Evolutionary conservation across 805 yeast species (phyloP).

Genomic region (Blastobotrys parvus): DNA sequence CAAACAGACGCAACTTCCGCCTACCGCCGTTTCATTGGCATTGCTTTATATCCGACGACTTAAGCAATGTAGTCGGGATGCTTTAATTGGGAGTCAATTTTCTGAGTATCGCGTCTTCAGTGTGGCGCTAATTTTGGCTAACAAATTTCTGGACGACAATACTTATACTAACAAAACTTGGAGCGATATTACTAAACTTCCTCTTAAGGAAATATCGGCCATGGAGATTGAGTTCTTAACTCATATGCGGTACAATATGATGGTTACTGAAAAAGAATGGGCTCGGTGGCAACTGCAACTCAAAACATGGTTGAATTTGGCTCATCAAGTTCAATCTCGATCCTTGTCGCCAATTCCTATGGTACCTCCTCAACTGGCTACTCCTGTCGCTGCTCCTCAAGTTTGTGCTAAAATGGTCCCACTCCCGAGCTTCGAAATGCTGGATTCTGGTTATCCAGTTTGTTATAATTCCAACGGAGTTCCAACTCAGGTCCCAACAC

Average conservation of each 20-base stretch:
- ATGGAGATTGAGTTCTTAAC: constrained; percentile 63
- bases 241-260: constrained; percentile 49
- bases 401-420: no score
- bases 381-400: no score
- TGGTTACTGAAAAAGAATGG: constrained; percentile 29
- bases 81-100: constrained; percentile 23
- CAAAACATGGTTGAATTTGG: constrained; percentile 16
- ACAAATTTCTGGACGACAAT: constrained; percentile 88
- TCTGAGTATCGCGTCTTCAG: constrained; percentile 38
- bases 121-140: constrained; percentile 68
- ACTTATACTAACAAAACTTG: constrained; percentile 87
- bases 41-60: constrained; percentile 27
- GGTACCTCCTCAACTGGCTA: no score
- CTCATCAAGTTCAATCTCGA: constrained; percentile 6
- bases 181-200: constrained; percentile 80
- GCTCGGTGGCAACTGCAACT: constrained; percentile 17
- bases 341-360: constrained; percentile 1
- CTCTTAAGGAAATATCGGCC: constrained; percentile 45
- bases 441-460: no score
- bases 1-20: constrained; percentile 25
- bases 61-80: constrained; percentile 16
- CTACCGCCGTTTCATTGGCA: constrained; percentile 26
- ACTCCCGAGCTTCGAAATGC: no score
- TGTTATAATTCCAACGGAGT: no score
- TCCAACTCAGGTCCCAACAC: no score